Evolutionary conservation across 257 asterid species (phyloP).

Genomic region (Cruciata laevipes): DNA sequence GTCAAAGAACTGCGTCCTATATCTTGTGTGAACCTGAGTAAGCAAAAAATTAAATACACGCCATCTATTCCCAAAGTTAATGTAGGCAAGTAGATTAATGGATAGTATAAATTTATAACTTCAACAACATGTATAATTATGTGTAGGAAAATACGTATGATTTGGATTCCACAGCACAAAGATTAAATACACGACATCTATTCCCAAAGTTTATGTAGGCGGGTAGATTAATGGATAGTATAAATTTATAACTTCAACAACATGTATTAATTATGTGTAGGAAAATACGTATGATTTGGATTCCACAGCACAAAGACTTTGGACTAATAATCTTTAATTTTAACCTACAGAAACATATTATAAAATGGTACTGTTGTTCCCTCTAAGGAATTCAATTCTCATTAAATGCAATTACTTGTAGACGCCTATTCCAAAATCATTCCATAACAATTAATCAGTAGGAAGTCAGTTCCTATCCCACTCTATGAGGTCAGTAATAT

Average conservation of each 20-base stretch:
- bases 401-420: not conserved
- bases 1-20: slow-evolving; percentile 53
- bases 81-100: not conserved
- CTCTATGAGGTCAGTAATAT: not conserved
- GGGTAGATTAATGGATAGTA: not conserved
- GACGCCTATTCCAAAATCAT: not conserved
- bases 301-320: not conserved
- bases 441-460: not conserved
- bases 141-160: not conserved
- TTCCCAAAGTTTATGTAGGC: not conserved
- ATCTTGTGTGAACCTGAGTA: slow-evolving; percentile 63
- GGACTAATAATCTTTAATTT: not conserved
- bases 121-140: not conserved
- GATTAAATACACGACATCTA: slow-evolving; percentile 3
- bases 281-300: not conserved
- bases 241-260: not conserved
- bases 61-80: not conserved
- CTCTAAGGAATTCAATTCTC: not conserved
- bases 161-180: not conserved
- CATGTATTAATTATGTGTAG: not conserved
- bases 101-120: not conserved
- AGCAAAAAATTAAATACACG: slow-evolving; percentile 17
- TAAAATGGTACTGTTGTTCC: not conserved
- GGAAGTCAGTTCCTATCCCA: not conserved
- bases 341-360: not conserved